Percentiles rank a stretch among this genome's conserved stretches.
These are phyloP conservation scores for Cytospora paraplurivora DNA, from an alignment of 2,329 filamentous ascomycete genomes.

Conservation along the genomic window DNA sequence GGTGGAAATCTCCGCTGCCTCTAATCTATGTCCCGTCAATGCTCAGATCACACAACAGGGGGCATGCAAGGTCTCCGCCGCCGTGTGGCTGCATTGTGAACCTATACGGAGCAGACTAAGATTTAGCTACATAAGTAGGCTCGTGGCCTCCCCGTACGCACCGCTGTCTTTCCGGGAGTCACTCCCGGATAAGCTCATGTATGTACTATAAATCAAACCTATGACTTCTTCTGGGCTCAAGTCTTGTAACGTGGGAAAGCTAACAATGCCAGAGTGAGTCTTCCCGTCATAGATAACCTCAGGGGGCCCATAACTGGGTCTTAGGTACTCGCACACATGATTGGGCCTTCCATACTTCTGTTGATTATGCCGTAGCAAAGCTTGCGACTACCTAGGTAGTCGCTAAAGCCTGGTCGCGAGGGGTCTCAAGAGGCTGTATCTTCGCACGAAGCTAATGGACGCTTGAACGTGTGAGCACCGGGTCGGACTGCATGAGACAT, in stretches of 20 bases:
- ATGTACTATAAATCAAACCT: not conserved
- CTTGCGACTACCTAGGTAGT: not conserved
- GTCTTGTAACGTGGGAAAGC: not conserved
- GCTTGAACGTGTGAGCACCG: not conserved
- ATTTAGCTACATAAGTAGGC: not conserved
- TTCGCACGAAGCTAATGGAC: too few species aligned
- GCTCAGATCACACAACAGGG: not conserved
- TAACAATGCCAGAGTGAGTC: not conserved
- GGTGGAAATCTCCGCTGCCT: not conserved
- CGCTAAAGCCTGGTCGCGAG: not conserved
- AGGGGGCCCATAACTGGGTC: too few species aligned
- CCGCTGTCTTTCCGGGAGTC: not conserved
- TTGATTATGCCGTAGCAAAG: not conserved
- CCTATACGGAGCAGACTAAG: not conserved
- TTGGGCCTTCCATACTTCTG: too few species aligned
- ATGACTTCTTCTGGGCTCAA: too few species aligned
- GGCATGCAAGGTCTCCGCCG: not conserved
- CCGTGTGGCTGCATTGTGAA: conserved; percentile 1
- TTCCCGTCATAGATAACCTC: not conserved
- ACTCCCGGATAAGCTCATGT: not conserved
- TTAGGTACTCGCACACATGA: too few species aligned
- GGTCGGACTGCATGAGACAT: not conserved
- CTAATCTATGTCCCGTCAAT: not conserved
- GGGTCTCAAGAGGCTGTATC: too few species aligned
- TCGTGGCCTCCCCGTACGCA: not conserved